Percentiles rank a stretch among this genome's conserved stretches.
Evolutionary conservation across 768 basidiomycete species (phyloP).

Genomic region (Tylopilus subfusipes): DNA sequence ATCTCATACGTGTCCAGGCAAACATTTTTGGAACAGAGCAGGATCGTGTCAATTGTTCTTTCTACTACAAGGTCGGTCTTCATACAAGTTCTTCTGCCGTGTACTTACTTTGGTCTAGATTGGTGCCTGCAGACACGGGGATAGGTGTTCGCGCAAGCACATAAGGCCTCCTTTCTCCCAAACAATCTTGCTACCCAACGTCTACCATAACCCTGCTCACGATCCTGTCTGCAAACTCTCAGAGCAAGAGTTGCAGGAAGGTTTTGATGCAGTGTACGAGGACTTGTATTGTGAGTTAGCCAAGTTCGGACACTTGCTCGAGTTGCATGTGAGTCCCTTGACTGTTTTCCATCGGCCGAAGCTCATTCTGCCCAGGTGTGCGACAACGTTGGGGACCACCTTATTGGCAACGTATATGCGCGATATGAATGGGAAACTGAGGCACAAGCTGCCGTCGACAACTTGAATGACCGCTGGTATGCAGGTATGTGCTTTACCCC

Average conservation of each 20-base stretch:
- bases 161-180: constrained; percentile 97
- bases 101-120: constrained; percentile 50
- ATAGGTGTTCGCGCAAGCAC: constrained; percentile 97
- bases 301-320: constrained; percentile 93
- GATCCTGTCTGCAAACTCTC: constrained; percentile 86
- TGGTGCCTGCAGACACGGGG: constrained; percentile 97
- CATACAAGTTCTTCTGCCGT: background rate
- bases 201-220: constrained; percentile 97
- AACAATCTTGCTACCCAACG: constrained; percentile 93
- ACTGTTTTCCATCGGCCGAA: background rate
- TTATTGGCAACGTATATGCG: constrained; percentile 97
- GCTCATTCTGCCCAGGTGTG: constrained; percentile 58
- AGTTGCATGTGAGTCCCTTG: constrained; percentile 73
- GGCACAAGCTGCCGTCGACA: constrained; percentile 89
- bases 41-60: constrained; percentile 97
- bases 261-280: constrained; percentile 92
- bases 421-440: constrained; percentile 99
- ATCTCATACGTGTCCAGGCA: constrained; percentile 46
- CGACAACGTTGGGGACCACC: constrained; percentile 99
- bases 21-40: constrained; percentile 96
- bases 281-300: constrained; percentile 92
- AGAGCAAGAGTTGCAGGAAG: constrained; percentile 85
- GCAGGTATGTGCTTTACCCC: constrained; percentile 55
- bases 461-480: constrained; percentile 96
- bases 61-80: constrained; percentile 86